Base-by-base conservation (phyloP, 768 basidiomycete species). In the Boletus rufocinnamomeus region DNA sequence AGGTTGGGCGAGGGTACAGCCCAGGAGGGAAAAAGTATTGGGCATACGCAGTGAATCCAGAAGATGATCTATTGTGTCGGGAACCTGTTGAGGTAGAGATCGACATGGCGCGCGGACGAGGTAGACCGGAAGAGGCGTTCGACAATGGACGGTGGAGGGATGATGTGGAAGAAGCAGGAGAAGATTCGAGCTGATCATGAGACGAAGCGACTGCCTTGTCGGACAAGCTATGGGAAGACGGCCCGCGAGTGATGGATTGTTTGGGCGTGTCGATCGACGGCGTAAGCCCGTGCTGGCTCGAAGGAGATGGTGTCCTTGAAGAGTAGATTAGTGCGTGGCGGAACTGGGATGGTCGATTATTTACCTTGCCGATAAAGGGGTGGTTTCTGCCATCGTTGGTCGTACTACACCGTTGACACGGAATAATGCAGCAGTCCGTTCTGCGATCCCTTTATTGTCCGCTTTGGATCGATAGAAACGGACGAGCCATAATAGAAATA, bases 211-310 rank as follows among this genome's bases (percentile, higher is more conserved):
- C 75, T 72, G 45, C 74, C 77, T 66, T 77, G 77, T 30, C 77
- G 68, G 53, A 82, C 56, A 56, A 81, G 76, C 50, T 80, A 79
- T 48, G 79, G 74, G 40, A 73, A 72, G 30, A 74, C 69, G 50
- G 63, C 46, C 75, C 67, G 37, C 72, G 75, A 30, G 75, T 61
- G 58, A 82, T 68, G 27, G 77, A 76, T 63, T 77, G 81, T 17
- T 77, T 75, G 13, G 88, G 89, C 52, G 87, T 73, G 28, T 83
- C 61, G 57, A 88, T 75, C 40, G 76, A 76, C 16, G 73, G 58
- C 25, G 79, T 76, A 45, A 84, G 54, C 45, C 77, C 72, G 10
- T 69, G 63, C 47, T 81, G 74, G 19, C 81, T 81, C 67, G 75
- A 82, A 68, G 32, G 52, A 62, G 61, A 49, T 13, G 4, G 13